Evolutionary conservation across 495 filamentous ascomycete genomes (phyloP), one percentile per base, ranked within the genome.

Genomic region (Halenospora varia): DNA sequence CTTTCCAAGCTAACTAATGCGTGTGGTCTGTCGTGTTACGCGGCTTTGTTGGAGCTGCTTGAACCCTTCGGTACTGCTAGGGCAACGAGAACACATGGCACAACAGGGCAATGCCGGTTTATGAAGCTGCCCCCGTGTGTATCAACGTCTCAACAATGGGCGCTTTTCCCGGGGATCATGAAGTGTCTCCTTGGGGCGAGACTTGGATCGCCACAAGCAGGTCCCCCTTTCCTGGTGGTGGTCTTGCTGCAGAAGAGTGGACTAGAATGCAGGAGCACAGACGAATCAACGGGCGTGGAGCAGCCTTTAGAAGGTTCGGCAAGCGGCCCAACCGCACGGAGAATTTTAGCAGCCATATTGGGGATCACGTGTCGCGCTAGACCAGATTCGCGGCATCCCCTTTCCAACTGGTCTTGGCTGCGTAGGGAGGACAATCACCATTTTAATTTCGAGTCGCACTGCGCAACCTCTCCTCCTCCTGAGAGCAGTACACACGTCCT

Each of bases 361-460:
- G 6, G 29, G 29, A 35, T 35, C 13, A 13, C 29, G n/a, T 24
- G 23, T 18, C 23, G 15, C 19, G 19, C 41, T 39, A 48, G 23
- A 29, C 53, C 53, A 41, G 41, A 47, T 56, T 56, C 44, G 53
- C 17, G 20, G 25, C 10, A 35, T 4, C 13, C 29, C 29, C 29
- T 6, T 35, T 35, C 6, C 6, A 13, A 6, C 29, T 35, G 4
- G 29, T 4, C 29, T 35, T 35, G 29, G 29, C 29, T 35, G 29
- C 29, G 29, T 35, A 39, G 40, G 19, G 51, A 25, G 29, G 25
- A 23, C 41, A 48, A 25, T 22, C 53, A 48, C 23, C 41, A 46
- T 48, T 47, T 47, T 29, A 56, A 29, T 56, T 56, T 56, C 53
- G 53, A 54, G 51, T 54, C 53, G 44, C 22, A 35, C 53, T 56